Evolutionary conservation across 352 stramenopile genomes (phyloP).

Genomic region (Phytophthora pseudosyringae): DNA sequence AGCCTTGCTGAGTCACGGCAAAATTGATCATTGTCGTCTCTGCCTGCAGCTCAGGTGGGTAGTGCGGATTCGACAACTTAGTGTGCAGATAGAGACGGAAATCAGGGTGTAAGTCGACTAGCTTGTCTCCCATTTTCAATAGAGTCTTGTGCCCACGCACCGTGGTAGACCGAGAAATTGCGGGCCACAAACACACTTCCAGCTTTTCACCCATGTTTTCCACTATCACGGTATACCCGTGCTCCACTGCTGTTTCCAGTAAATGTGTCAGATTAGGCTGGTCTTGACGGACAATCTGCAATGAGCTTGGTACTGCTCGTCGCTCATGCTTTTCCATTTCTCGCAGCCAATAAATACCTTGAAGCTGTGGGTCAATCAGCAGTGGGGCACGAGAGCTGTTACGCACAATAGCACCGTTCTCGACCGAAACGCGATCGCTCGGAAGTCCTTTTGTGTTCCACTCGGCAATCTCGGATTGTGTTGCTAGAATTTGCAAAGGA

Average conservation of each 20-base stretch:
- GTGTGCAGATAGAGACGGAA: conserved; percentile 93
- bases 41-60: conserved; percentile 90
- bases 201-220: conserved; percentile 92
- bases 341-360: conserved; percentile 90
- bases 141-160: conserved; percentile 77
- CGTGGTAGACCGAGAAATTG: conserved; percentile 79
- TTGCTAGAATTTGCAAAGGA: conserved; percentile 76
- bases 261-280: conserved; percentile 77
- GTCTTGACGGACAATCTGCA: conserved; percentile 87
- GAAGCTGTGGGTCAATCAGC: conserved; percentile 92
- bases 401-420: conserved; percentile 91
- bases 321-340: conserved; percentile 80
- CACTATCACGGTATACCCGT: conserved; percentile 81
- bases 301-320: conserved; percentile 40
- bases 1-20: conserved; percentile 86
- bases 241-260: conserved; percentile 83
- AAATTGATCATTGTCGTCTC: conserved; percentile 94
- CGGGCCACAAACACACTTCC: conserved; percentile 86
- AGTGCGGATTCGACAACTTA: conserved; percentile 94
- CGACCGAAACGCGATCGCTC: conserved; percentile 89
- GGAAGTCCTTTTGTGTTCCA: conserved; percentile 89
- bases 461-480: conserved; percentile 79
- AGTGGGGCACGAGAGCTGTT: conserved; percentile 86
- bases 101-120: conserved; percentile 80
- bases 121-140: conserved; percentile 88